A percentile compares a stretch with the other conserved stretches of the same genome.
phyloP scores from a whole-genome alignment of 108 stramenopile genomes.

The Craspedostauros australis region DNA sequence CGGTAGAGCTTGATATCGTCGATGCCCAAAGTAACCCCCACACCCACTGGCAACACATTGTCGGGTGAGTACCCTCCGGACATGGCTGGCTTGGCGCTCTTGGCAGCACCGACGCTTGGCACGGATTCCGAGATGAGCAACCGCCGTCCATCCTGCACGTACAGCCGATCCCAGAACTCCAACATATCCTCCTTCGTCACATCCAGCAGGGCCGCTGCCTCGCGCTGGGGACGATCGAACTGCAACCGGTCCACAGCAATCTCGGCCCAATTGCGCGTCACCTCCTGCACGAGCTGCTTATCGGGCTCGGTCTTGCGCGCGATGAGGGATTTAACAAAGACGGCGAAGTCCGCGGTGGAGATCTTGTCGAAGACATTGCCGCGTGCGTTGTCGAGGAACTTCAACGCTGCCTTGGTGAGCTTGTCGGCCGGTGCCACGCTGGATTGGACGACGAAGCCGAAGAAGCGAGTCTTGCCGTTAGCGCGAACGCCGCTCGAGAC shows the following conservation, averaged over 20 bases:
- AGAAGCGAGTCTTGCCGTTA: constrained; percentile 50
- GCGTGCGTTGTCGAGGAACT: constrained; percentile 46
- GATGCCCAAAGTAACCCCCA: constrained; percentile 43
- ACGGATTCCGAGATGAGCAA: constrained; percentile 64
- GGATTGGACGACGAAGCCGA: constrained; percentile 68
- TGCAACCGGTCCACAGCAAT: constrained; percentile 65
- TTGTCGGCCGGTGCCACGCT: constrained; percentile 29
- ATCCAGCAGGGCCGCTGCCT: constrained; percentile 56
- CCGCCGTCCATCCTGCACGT: constrained; percentile 41
- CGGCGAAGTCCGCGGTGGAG: constrained; percentile 44
- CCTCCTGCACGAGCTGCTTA: constrained; percentile 65
- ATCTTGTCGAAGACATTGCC: constrained; percentile 46
- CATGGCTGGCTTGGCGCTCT: constrained; percentile 42
- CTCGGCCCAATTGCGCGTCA: constrained; percentile 79
- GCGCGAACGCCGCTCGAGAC: constrained; percentile 74
- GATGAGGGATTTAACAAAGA: constrained; percentile 63
- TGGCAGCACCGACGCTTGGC: constrained; percentile 50
- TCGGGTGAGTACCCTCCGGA: constrained; percentile 32
- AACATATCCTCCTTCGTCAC: constrained; percentile 66
- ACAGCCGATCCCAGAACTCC: constrained; percentile 66
- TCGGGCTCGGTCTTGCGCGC: constrained; percentile 81
- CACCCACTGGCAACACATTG: background rate
- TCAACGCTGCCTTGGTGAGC: constrained; percentile 38
- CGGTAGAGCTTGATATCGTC: constrained; percentile 56
- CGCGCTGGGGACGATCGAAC: constrained; percentile 65